A percentile compares a stretch with the other conserved stretches of the same genome.
Conservation (phyloP, 768 basidiomycete genomes). For the Leucocoprinus sp. region DNA sequence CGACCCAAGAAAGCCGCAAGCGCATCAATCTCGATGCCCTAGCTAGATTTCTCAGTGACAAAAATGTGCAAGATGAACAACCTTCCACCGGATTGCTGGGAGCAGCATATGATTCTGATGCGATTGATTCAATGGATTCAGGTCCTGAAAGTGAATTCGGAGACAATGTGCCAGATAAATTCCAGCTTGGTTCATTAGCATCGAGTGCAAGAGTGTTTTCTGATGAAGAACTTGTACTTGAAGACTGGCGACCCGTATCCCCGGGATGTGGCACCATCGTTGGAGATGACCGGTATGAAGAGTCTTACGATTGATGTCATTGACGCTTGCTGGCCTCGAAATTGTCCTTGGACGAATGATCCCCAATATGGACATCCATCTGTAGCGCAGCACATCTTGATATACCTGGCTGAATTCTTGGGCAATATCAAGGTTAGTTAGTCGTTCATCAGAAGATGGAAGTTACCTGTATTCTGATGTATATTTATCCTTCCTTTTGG, state of each 20-base stretch:
- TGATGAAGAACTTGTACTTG: conserved; percentile 26
- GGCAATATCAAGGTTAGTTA: conserved; percentile 5
- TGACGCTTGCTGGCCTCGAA: neutral
- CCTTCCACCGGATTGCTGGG: conserved; percentile 13
- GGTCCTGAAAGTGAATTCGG: conserved; percentile 7
- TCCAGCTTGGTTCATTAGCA: neutral
- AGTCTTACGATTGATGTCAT: conserved; percentile 29
- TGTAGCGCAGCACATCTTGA: conserved; percentile 1
- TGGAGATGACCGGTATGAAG: conserved; percentile 24
- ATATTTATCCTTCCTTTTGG: neutral
- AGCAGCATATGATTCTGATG: conserved; percentile 8
- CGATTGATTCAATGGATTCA: conserved; percentile 13
- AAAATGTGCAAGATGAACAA: conserved; percentile 20
- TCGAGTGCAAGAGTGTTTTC: neutral
- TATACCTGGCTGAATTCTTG: too few species aligned
- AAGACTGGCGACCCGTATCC: conserved; percentile 37
- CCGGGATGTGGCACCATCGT: conserved; percentile 14
- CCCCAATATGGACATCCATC: neutral
- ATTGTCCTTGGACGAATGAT: neutral
- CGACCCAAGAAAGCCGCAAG: conserved; percentile 19
- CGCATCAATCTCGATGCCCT: conserved; percentile 54
- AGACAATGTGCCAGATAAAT: conserved; percentile 1
- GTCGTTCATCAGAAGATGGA: neutral
- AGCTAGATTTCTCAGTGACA: conserved; percentile 36
- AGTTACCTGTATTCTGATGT: neutral